A percentile compares a stretch with the other conserved stretches of the same genome.
Conservation (phyloP, 805 yeast genomes). For the Priceomyces haplophilus region DNA sequence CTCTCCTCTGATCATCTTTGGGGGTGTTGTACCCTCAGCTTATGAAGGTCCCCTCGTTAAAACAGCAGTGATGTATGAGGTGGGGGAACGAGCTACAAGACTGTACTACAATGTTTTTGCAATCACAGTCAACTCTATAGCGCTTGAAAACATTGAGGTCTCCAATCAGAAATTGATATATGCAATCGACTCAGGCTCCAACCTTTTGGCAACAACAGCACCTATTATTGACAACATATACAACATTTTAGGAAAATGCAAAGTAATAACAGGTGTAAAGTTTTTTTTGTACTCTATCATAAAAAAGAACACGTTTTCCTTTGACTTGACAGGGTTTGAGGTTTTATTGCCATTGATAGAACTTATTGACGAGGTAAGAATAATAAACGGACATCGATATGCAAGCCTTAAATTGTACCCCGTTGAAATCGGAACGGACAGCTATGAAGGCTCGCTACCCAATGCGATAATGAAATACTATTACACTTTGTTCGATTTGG, state of each 20-base stretch:
- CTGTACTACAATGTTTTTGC: constrained; percentile 9
- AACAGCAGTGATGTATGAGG: constrained; percentile 11
- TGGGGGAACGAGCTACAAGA: constrained; percentile 10
- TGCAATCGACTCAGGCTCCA: constrained; percentile 17
- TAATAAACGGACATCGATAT: constrained; percentile 10
- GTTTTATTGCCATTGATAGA: constrained; percentile 13
- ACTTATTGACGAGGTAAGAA: constrained; percentile 9
- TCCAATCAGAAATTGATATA: constrained; percentile 13
- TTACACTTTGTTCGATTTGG: constrained; percentile 18
- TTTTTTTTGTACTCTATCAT: constrained; percentile 8
- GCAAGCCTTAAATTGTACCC: constrained; percentile 9
- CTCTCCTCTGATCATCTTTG: constrained; percentile 22
- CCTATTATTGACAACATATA: constrained; percentile 12
- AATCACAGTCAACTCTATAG: constrained; percentile 12
- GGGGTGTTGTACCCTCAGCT: constrained; percentile 31
- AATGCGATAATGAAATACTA: constrained; percentile 15
- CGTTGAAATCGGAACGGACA: constrained; percentile 11
- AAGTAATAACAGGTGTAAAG: constrained; percentile 3
- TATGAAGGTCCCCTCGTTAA: constrained; percentile 21
- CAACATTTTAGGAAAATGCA: constrained; percentile 8
- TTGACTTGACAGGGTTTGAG: constrained; percentile 12
- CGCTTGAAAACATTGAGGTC: constrained; percentile 7
- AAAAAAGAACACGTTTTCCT: constrained; percentile 1
- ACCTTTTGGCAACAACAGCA: constrained; percentile 13
- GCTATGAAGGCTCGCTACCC: constrained; percentile 15